These are phyloP conservation scores for Plasmopara halstedii DNA, from an alignment of 352 stramenopile species.

Conservation along the genomic window DNA sequence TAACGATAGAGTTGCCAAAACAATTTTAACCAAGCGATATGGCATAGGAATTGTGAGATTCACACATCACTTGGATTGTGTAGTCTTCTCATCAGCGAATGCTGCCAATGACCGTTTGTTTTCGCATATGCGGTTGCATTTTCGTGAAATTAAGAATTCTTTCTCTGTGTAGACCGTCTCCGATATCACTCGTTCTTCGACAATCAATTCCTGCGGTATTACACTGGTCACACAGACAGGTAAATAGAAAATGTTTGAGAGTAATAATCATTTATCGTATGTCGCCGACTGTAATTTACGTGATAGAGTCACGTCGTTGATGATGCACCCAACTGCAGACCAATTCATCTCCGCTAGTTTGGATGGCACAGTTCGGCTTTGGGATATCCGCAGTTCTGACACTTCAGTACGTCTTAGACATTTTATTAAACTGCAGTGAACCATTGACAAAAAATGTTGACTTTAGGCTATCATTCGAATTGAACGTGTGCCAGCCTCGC, in stretches of 20 bases:
- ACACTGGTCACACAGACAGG: conserved; percentile 67
- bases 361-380: conserved; percentile 70
- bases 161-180: conserved; percentile 48
- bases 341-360: conserved; percentile 78
- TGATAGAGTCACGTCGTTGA: conserved; percentile 67
- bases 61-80: conserved; percentile 76
- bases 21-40: conserved; percentile 80
- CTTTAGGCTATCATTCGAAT: conserved; percentile 51
- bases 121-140: too few relatives aligned
- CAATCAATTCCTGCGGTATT: conserved; percentile 87
- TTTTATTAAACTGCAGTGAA: background rate
- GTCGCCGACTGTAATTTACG: background rate
- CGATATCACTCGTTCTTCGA: conserved; percentile 86
- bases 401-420: conserved; percentile 27
- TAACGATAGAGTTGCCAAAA: conserved; percentile 61
- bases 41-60: conserved; percentile 71
- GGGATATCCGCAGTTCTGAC: conserved; percentile 70
- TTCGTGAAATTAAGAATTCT: background rate
- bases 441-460: background rate
- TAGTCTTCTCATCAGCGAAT: conserved; percentile 81
- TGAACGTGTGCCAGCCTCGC: conserved; percentile 51
- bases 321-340: conserved; percentile 81
- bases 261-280: background rate
- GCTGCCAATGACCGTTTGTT: conserved; percentile 58
- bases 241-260: conserved; percentile 6